Base-by-base conservation (phyloP, 371 early-diverging fungal genomes). In the Saksenaea oblongispora region DNA sequence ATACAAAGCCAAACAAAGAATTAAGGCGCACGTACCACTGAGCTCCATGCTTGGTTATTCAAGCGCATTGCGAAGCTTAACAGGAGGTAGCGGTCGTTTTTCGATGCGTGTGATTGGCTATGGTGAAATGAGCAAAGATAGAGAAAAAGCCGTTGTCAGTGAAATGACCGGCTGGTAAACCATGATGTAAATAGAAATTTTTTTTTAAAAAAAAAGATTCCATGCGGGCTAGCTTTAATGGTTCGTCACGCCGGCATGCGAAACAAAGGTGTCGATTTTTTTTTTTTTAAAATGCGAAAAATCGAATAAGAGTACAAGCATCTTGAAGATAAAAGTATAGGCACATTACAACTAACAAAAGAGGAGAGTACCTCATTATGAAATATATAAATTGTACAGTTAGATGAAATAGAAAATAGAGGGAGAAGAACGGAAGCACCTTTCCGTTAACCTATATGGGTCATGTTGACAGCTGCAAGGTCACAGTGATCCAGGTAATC, bases 41-140 rank as follows among this genome's bases (percentile, higher is more conserved):
- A 86, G 91, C 60, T 84, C 90, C 0, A 85, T 97, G 91, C 71
- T 96, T 0, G 97, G 96, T 0, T 98, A 97, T 61, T 86, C 95
- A n/a, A 88, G 88, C 8, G 81, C 85, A 1, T 71, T 98, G 68
- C 81, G 98, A 44, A 91, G 92, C 24, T 71, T 95, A 70, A 95
- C 98, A 0, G 94, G 89, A 0, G 98, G 98, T 11, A 87, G 89
- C 9, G 94, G 85, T 8, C 76, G 86, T 10, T 92, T 95, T 61
- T 81, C 89, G 5, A 95, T 97, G 95, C 82, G 86, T 41, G 83
- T 95, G n/a, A 79, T 84, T 64, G 94, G 93, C 0, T 95, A 93
- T 76, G 92, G 92, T 2, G 72, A 83, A 28, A 90, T 95, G 91
- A 79, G 83, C 37, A 74, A 77, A 58, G 91, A 93, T 67, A 81